Evolutionary conservation across 805 yeast species (phyloP), one percentile per base, ranked within the genome.

Genomic region (Kodamaea neixiangensis): DNA sequence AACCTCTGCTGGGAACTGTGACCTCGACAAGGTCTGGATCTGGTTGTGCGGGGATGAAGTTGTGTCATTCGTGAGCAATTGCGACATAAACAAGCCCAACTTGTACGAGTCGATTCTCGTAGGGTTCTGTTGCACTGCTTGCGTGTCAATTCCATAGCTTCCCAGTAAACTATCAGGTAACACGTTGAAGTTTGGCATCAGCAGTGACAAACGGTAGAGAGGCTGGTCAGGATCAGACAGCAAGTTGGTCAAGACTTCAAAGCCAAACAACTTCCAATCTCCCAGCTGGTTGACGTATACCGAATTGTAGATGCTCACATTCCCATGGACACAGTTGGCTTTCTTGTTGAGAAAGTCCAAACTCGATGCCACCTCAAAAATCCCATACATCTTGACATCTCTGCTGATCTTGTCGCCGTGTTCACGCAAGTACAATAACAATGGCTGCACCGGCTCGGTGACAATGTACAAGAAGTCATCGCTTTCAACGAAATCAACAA

Each of bases 181-280:
- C 52, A 66, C 49, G 55, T 65, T 41, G 59, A 66, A 59, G 18
- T 61, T 51, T 20, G 66, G 67, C 40, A 53, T 56, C 31, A 18
- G 54, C 37, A 43, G 58, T n/a, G 63, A 74, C 39, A 63, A 62
- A 34, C 76, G 64, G 54, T 73, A 78, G 9, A 69, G 62, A 17
- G 78, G 77, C 46, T 68, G 73, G 15, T 77, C 76, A 15, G 77
- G 76, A 54, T 75, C 83, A 3, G 78, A 71, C 7, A 58, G 70
- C 40, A 78, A 63, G 49, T 73, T 78, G 1, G 86, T 76, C 33
- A 82, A 67, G 1, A 85, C 65, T 65, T 92, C 97, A 59, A 91
- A 83, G 1, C 97, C 96, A 52, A 87, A 87, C 21, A 92, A 63
- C 52, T 82, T 85, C 93, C 96, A 89, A 61, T 87, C 96, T 11